phyloP scores from a whole-genome alignment of 306 rosid species.

The Adenanthera pavonina region DNA sequence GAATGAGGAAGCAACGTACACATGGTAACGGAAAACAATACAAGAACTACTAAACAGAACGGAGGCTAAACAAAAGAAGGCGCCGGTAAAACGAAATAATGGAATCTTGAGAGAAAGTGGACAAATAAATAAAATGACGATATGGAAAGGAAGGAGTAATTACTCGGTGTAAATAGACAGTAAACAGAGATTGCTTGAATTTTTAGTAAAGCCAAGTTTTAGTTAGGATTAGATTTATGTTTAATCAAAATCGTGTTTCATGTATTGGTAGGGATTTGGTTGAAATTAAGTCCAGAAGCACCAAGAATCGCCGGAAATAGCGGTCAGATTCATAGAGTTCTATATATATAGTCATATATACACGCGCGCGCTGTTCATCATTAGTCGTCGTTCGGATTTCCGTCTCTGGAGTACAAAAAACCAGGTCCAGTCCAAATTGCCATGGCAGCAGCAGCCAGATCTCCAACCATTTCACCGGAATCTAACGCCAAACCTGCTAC shows the following conservation, averaged over 20 bases:
- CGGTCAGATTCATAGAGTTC: constrained; percentile 43
- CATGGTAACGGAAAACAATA: not conserved
- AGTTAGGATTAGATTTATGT: not conserved
- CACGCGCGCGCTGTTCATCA: constrained; percentile 38
- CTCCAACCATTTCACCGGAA: constrained; percentile 32
- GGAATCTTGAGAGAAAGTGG: not conserved
- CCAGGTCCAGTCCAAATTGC: constrained; percentile 38
- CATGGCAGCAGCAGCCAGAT: constrained; percentile 31
- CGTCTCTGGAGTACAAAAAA: constrained; percentile 47
- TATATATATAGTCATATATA: constrained; percentile 25
- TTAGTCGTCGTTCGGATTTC: constrained; percentile 38
- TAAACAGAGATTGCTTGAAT: not conserved
- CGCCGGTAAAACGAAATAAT: not conserved
- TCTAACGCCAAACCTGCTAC: constrained; percentile 24
- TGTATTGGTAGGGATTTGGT: not conserved
- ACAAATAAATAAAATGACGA: not conserved
- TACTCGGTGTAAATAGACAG: not conserved
- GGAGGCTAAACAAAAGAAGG: not conserved
- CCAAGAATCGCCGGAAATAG: constrained; percentile 51
- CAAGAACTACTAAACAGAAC: not conserved
- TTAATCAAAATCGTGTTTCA: constrained; percentile 29
- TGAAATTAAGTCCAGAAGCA: constrained; percentile 51
- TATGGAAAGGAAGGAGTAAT: not conserved
- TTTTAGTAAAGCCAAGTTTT: constrained; percentile 16
- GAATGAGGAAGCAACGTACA: not conserved